Conservation (phyloP, 2,329 filamentous ascomycete genomes). For the Xylariaceae sp. region DNA sequence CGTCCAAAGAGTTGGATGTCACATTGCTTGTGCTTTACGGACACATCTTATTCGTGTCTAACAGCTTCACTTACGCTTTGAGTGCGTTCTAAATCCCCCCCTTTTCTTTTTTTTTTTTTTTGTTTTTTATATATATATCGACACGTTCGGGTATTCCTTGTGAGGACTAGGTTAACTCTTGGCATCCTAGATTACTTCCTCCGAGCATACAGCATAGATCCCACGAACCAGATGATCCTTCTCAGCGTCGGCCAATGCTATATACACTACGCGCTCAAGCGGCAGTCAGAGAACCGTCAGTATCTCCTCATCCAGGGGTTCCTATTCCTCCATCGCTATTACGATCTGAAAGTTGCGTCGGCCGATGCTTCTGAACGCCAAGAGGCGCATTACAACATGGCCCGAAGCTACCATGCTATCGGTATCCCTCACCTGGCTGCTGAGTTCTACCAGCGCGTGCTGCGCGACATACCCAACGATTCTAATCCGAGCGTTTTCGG, state of each 20-base stretch:
- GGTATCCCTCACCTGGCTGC: constrained; percentile 68
- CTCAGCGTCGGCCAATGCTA: constrained; percentile 79
- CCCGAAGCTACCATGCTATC: constrained; percentile 67
- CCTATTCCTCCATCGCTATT: constrained; percentile 71
- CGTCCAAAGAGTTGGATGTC: constrained; percentile 59
- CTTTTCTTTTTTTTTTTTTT: too few relatives aligned
- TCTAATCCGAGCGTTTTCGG: constrained; percentile 18
- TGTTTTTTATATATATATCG: neutral
- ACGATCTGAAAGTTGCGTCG: constrained; percentile 47
- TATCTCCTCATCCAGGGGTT: constrained; percentile 82
- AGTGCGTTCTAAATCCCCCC: constrained; percentile 42
- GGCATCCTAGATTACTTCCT: constrained; percentile 67
- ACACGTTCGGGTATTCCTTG: too few relatives aligned
- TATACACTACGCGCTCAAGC: constrained; percentile 82
- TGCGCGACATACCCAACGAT: constrained; percentile 34
- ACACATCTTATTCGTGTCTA: constrained; percentile 79
- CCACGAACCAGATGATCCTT: constrained; percentile 70
- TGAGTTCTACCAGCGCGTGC: constrained; percentile 56
- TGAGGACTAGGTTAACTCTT: neutral
- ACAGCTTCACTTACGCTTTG: constrained; percentile 75
- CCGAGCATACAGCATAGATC: constrained; percentile 67
- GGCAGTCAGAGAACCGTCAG: constrained; percentile 84
- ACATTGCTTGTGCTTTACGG: constrained; percentile 83
- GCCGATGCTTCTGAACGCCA: constrained; percentile 45
- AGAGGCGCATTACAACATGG: constrained; percentile 80